Evolutionary conservation across 257 asterid species (phyloP).

Genomic region (Solanum tacnaense): DNA sequence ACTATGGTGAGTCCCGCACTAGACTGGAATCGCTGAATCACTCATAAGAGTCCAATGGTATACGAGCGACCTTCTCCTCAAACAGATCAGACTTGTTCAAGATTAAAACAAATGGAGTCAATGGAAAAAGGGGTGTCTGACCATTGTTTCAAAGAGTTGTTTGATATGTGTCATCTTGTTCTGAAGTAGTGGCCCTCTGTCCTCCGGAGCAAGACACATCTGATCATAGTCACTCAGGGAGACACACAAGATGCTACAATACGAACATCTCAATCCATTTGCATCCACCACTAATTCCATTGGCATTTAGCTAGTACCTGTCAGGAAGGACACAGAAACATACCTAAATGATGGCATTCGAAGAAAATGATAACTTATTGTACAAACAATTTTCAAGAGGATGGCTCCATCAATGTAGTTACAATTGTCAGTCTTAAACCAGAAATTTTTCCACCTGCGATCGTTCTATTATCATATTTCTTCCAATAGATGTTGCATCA

Average conservation of each 20-base stretch:
- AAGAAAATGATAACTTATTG: neutral
- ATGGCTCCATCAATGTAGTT: neutral
- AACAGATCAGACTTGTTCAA: neutral
- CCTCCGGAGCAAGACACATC: neutral
- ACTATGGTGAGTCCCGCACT: neutral
- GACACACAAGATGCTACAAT: neutral
- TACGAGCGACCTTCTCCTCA: neutral
- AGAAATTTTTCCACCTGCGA: neutral
- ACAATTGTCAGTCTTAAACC: neutral
- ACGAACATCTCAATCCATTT: conserved; percentile 8
- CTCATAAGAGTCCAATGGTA: neutral
- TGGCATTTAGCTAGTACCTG: conserved; percentile 19
- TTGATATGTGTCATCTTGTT: conserved; percentile 19
- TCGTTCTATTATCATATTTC: neutral
- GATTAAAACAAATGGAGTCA: neutral
- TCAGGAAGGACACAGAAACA: neutral
- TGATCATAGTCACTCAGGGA: no score
- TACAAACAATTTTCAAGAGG: neutral
- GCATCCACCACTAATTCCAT: neutral
- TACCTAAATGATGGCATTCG: neutral
- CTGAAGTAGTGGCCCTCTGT: neutral
- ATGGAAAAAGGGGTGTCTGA: conserved; percentile 11
- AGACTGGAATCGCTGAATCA: neutral
- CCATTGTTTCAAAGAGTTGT: conserved; percentile 6
- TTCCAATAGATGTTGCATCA: neutral